These are phyloP conservation scores for Krasilnikovozyma curviuscula DNA, from an alignment of 768 basidiomycete genomes.

Conservation along the genomic window DNA sequence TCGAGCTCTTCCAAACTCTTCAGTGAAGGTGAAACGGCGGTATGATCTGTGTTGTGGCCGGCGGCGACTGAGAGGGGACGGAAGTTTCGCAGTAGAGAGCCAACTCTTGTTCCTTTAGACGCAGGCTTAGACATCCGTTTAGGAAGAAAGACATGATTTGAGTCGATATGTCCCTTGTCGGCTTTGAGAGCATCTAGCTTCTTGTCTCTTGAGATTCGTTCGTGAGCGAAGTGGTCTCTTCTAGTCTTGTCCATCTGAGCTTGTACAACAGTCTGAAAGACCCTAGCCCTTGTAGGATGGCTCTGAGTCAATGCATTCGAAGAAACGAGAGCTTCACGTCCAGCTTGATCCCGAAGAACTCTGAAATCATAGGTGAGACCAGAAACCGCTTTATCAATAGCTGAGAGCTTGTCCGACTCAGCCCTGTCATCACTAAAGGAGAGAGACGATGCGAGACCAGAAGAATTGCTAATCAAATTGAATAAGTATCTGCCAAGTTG, in stretches of 20 bases:
- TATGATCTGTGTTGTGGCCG: not conserved
- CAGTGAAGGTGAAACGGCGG: not conserved
- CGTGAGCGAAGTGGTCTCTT: slow-evolving; percentile 49
- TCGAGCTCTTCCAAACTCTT: slow-evolving; percentile 40
- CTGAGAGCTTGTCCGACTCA: slow-evolving; percentile 56
- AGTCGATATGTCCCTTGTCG: slow-evolving; percentile 54
- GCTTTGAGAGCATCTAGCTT: slow-evolving; percentile 49
- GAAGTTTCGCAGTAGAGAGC: not conserved
- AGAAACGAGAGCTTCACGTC: slow-evolving; percentile 43
- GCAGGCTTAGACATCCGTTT: slow-evolving; percentile 35
- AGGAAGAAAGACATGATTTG: slow-evolving; percentile 50
- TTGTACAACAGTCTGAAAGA: slow-evolving; percentile 43
- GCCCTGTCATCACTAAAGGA: slow-evolving; percentile 36
- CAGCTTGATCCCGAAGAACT: slow-evolving; percentile 54
- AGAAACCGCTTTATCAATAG: slow-evolving; percentile 50
- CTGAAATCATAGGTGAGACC: slow-evolving; percentile 48
- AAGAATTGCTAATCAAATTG: slow-evolving; percentile 41
- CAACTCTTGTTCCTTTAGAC: not conserved
- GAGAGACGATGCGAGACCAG: slow-evolving; percentile 31
- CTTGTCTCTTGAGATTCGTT: slow-evolving; percentile 55
- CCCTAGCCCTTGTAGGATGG: no score
- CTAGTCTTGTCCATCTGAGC: slow-evolving; percentile 64
- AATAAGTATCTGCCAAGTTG: slow-evolving; percentile 39
- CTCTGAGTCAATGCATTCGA: no score
- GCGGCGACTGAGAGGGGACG: slow-evolving; percentile 1